Percentiles rank a stretch among this genome's conserved stretches.
Conservation (phyloP, 2,329 filamentous ascomycete species). For the Geosmithia putterillii region DNA sequence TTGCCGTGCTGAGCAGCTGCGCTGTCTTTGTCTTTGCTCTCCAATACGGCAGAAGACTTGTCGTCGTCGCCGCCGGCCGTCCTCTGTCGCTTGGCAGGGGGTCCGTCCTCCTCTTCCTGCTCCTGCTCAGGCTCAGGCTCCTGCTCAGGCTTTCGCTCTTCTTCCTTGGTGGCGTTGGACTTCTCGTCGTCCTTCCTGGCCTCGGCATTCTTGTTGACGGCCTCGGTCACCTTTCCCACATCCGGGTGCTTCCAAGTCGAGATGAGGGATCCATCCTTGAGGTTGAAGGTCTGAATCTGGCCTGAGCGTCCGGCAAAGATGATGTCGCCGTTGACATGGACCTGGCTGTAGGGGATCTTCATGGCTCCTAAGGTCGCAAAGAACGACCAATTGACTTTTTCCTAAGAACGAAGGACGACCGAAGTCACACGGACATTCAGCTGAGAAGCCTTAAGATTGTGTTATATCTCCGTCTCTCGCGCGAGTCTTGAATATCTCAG, state of each 20-base stretch:
- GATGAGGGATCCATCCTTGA: slow-evolving; percentile 43
- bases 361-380: slow-evolving; percentile 11
- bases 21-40: no score
- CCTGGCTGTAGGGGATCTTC: slow-evolving; percentile 52
- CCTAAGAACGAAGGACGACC: neutral
- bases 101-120: slow-evolving; percentile 13
- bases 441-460: neutral
- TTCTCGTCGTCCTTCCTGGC: slow-evolving; percentile 4
- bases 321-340: slow-evolving; percentile 41
- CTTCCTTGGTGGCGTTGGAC: slow-evolving; percentile 1
- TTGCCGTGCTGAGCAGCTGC: neutral
- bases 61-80: slow-evolving; percentile 11
- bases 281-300: slow-evolving; percentile 54
- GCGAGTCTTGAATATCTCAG: neutral
- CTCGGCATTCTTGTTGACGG: slow-evolving; percentile 11
- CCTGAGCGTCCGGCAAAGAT: slow-evolving; percentile 66
- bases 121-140: slow-evolving; percentile 6
- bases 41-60: neutral
- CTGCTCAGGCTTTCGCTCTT: neutral
- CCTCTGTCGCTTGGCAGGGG: slow-evolving; percentile 22
- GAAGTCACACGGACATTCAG: neutral
- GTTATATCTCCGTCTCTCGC: neutral
- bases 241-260: slow-evolving; percentile 48
- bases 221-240: slow-evolving; percentile 18
- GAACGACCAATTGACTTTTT: neutral